phyloP scores from a whole-genome alignment of 495 filamentous ascomycete species.

The Sphaerosporella brunnea region DNA sequence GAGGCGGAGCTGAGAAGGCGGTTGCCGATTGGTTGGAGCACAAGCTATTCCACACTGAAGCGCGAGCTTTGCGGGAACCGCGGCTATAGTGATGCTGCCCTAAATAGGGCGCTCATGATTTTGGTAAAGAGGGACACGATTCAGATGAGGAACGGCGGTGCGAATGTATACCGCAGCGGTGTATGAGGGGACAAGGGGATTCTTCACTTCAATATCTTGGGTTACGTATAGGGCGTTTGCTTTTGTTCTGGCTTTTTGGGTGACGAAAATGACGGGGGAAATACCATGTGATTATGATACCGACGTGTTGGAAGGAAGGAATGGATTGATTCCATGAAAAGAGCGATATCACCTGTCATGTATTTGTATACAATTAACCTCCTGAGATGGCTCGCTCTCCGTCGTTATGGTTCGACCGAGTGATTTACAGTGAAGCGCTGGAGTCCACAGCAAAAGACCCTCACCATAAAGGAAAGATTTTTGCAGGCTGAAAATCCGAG shows the following conservation, averaged over 20 bases:
- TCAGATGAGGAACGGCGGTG: slow-evolving; percentile 75
- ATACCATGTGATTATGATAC: no score
- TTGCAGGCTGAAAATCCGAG: no score
- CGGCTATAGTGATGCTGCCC: slow-evolving; percentile 68
- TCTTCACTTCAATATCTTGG: neutral
- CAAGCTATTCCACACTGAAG: slow-evolving; percentile 66
- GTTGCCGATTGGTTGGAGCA: slow-evolving; percentile 88
- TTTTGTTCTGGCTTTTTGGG: neutral
- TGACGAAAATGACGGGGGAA: neutral
- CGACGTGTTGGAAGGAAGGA: no score
- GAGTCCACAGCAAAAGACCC: no score
- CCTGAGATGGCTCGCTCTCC: no score
- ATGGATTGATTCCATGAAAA: no score
- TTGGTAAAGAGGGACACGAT: slow-evolving; percentile 78
- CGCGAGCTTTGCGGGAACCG: slow-evolving; percentile 80
- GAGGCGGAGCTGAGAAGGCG: slow-evolving; percentile 80
- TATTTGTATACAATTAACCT: no score
- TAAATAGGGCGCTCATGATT: slow-evolving; percentile 69
- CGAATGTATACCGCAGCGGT: slow-evolving; percentile 67
- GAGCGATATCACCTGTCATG: no score
- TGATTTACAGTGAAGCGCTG: no score
- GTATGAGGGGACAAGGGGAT: slow-evolving; percentile 27
- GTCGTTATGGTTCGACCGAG: no score
- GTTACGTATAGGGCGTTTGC: neutral
- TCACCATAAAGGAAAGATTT: no score